Percentiles rank a stretch among this genome's conserved stretches.
These are phyloP conservation scores for Diutina catenulata DNA, from an alignment of 1,139 yeast genomes.

Conservation along the genomic window DNA sequence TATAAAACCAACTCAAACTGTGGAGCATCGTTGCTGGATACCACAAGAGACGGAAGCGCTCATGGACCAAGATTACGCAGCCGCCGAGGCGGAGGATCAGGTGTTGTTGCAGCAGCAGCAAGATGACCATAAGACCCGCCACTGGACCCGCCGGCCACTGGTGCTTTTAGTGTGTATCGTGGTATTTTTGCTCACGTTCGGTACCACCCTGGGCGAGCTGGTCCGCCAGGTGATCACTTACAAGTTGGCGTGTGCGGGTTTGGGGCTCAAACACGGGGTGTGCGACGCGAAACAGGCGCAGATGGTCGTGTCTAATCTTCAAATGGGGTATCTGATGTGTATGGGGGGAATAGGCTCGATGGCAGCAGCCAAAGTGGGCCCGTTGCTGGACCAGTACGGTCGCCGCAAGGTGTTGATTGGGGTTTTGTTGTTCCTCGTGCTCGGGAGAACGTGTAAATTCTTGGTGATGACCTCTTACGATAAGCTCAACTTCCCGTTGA, in stretches of 20 bases:
- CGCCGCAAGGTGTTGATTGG: conserved; percentile 33
- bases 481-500: conserved; percentile 19
- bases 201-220: conserved; percentile 21
- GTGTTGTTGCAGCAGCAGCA: conserved; percentile 29
- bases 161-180: conserved; percentile 19
- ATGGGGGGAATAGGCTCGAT: conserved; percentile 21
- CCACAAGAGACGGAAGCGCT: too few relatives aligned
- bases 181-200: conserved; percentile 19
- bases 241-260: conserved; percentile 26
- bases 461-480: conserved; percentile 19
- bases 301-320: conserved; percentile 24
- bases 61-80: conserved; percentile 12
- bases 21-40: too few relatives aligned
- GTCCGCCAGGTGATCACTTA: conserved; percentile 21
- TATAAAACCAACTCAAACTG: too few relatives aligned
- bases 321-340: conserved; percentile 18
- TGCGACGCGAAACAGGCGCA: conserved; percentile 26
- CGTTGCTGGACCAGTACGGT: conserved; percentile 56
- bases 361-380: conserved; percentile 40
- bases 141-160: conserved; percentile 26
- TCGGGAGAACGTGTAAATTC: conserved; percentile 11
- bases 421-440: conserved; percentile 14
- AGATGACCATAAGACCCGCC: conserved; percentile 17
- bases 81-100: conserved; percentile 25
- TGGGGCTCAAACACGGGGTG: conserved; percentile 6